These are phyloP conservation scores for Ricinus communis DNA, from an alignment of 345 rosid species.

Conservation along the genomic window DNA sequence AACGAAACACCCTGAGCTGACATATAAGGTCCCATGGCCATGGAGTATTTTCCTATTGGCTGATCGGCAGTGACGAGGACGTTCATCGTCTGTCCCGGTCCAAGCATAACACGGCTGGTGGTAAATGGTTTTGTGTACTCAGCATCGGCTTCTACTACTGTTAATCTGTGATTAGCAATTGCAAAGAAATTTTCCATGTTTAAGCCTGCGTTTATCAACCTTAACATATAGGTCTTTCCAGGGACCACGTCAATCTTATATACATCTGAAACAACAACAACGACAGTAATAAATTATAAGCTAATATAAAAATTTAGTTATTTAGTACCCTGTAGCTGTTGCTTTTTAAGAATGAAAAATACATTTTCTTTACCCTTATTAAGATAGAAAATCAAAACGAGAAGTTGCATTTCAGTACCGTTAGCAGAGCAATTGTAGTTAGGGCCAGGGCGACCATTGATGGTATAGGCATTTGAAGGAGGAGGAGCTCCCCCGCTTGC, in stretches of 20 bases:
- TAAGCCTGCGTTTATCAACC: slow-evolving; percentile 74
- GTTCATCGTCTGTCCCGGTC: slow-evolving; percentile 86
- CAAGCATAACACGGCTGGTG: slow-evolving; percentile 73
- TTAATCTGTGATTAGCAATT: slow-evolving; percentile 73
- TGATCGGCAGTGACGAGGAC: slow-evolving; percentile 82
- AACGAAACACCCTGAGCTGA: slow-evolving; percentile 58
- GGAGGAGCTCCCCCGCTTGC: slow-evolving; percentile 74
- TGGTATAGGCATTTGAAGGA: slow-evolving; percentile 71
- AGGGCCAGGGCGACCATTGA: slow-evolving; percentile 90
- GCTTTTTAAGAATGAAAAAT: not conserved
- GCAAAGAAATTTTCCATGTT: slow-evolving; percentile 82
- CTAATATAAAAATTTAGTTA: no score
- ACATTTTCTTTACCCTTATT: not conserved
- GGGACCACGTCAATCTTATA: slow-evolving; percentile 60
- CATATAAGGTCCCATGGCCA: slow-evolving; percentile 81
- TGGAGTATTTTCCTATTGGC: slow-evolving; percentile 63
- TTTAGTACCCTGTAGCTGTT: no score
- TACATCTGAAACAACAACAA: slow-evolving; percentile 54
- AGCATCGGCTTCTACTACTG: slow-evolving; percentile 79
- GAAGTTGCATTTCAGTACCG: slow-evolving; percentile 39
- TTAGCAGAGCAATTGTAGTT: slow-evolving; percentile 70
- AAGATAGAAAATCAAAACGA: not conserved
- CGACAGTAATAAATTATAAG: not conserved
- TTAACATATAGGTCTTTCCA: slow-evolving; percentile 66
- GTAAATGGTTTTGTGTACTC: slow-evolving; percentile 75